Percentiles rank a stretch among this genome's conserved stretches.
Conservation (phyloP, 2,329 filamentous ascomycete species). For the Pyrenochaeta sp. region DNA sequence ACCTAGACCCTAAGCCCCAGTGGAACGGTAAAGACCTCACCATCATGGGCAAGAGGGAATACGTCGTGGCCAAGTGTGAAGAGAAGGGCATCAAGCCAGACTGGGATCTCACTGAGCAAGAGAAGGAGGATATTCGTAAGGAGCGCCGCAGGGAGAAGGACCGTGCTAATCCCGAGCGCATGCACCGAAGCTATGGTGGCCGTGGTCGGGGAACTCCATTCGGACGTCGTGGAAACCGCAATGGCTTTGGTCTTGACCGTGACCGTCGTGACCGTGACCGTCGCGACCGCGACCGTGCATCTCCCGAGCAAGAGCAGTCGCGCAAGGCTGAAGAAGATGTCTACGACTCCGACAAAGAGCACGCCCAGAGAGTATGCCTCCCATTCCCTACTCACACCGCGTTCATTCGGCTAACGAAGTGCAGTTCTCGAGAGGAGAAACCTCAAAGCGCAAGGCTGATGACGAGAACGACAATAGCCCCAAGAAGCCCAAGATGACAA, state of each 20-base stretch:
- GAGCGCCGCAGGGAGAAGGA: conserved; percentile 31
- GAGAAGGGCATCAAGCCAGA: conserved; percentile 55
- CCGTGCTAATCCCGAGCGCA: too few relatives aligned
- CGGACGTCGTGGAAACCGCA: too few relatives aligned
- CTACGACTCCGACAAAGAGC: too few relatives aligned
- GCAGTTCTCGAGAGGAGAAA: too few relatives aligned
- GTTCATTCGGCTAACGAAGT: too few relatives aligned
- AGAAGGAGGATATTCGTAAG: conserved; percentile 18
- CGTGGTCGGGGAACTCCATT: too few relatives aligned
- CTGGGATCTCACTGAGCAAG: conserved; percentile 45
- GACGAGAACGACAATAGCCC: conserved; percentile 25
- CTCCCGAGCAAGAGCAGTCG: too few relatives aligned
- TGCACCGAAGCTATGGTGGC: conserved; percentile 34
- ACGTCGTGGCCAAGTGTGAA: conserved; percentile 65
- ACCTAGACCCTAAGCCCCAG: conserved; percentile 78
- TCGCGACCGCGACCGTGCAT: conserved; percentile 36
- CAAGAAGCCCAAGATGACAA: conserved; percentile 47
- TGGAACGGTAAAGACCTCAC: conserved; percentile 82
- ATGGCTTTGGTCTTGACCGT: too few relatives aligned
- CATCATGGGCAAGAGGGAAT: conserved; percentile 88
- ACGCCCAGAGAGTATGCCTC: too few relatives aligned
- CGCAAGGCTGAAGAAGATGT: too few relatives aligned
- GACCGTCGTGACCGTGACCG: conserved; percentile 28
- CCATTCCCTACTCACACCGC: too few relatives aligned
- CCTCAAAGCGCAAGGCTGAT: conserved; percentile 47